Evolutionary conservation across 805 yeast genomes (phyloP).

Genomic region (Teunomyces kruisii): DNA sequence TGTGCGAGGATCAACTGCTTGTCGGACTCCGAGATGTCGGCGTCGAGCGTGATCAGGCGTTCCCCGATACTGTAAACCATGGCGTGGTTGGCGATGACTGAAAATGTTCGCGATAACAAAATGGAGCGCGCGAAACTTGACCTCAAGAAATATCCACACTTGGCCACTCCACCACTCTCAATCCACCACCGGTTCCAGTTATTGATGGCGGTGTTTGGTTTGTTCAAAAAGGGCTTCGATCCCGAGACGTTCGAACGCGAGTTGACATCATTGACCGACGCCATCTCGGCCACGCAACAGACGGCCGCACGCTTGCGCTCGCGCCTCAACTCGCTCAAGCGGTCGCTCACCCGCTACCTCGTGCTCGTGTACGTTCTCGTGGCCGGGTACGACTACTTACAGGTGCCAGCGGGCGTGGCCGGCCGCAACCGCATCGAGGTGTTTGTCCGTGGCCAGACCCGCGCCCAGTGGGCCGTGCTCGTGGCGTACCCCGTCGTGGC

Average conservation of each 20-base stretch:
- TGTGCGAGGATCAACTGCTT: constrained; percentile 26
- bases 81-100: background rate
- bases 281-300: constrained; percentile 29
- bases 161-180: too few relatives aligned
- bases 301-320: constrained; percentile 16
- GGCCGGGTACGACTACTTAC: constrained; percentile 21
- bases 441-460: constrained; percentile 27
- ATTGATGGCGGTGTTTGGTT: constrained; percentile 32
- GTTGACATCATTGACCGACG: constrained; percentile 34
- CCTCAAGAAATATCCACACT: too few relatives aligned
- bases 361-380: constrained; percentile 21
- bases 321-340: constrained; percentile 16
- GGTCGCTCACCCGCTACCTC: constrained; percentile 16
- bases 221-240: constrained; percentile 31
- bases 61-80: constrained; percentile 45
- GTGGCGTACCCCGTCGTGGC: constrained; percentile 23
- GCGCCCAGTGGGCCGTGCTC: constrained; percentile 13
- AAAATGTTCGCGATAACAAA: background rate
- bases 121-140: too few relatives aligned
- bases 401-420: constrained; percentile 12
- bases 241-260: constrained; percentile 46
- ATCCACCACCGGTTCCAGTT: too few relatives aligned
- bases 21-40: constrained; percentile 21
- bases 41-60: constrained; percentile 24
- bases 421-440: constrained; percentile 20